phyloP scores from a whole-genome alignment of 179 eudicot genomes.

The Actinidia polygama region DNA sequence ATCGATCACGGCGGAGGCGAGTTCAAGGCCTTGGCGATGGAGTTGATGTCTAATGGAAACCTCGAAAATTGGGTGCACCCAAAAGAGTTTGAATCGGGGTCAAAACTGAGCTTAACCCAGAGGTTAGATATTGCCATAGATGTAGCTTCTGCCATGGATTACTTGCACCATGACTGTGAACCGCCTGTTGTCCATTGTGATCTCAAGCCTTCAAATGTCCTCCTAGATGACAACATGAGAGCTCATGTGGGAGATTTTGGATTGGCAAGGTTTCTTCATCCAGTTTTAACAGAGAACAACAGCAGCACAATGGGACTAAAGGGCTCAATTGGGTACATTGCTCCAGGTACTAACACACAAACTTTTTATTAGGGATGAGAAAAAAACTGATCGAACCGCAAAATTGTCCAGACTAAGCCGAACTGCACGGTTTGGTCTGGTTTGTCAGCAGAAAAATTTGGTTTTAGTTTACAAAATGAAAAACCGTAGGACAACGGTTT shows the following conservation, averaged over 20 bases:
- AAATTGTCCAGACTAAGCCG: too few species aligned
- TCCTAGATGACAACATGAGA: slow-evolving; percentile 11
- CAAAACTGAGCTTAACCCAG: background rate
- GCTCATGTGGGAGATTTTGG: slow-evolving; percentile 20
- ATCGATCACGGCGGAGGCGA: background rate
- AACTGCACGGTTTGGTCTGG: too few species aligned
- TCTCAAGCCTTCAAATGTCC: slow-evolving; percentile 23
- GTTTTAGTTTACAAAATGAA: too few species aligned
- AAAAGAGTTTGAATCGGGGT: background rate
- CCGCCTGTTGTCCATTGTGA: slow-evolving; percentile 9
- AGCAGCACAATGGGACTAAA: background rate
- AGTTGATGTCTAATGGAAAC: slow-evolving; percentile 10
- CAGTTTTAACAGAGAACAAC: background rate
- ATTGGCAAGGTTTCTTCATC: background rate
- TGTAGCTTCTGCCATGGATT: slow-evolving; percentile 16
- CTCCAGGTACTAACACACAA: slow-evolving; percentile 1
- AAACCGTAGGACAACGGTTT: too few species aligned
- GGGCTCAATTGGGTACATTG: slow-evolving; percentile 13
- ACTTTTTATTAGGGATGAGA: too few species aligned
- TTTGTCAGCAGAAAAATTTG: too few species aligned
- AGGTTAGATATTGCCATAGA: slow-evolving; percentile 3
- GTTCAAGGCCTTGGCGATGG: slow-evolving; percentile 10
- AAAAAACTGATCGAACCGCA: too few species aligned
- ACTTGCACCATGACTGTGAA: background rate
- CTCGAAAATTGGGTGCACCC: slow-evolving; percentile 12